Base-by-base conservation (phyloP, 1,284 basidiomycete species). In the Ganoderma resinaceum region DNA sequence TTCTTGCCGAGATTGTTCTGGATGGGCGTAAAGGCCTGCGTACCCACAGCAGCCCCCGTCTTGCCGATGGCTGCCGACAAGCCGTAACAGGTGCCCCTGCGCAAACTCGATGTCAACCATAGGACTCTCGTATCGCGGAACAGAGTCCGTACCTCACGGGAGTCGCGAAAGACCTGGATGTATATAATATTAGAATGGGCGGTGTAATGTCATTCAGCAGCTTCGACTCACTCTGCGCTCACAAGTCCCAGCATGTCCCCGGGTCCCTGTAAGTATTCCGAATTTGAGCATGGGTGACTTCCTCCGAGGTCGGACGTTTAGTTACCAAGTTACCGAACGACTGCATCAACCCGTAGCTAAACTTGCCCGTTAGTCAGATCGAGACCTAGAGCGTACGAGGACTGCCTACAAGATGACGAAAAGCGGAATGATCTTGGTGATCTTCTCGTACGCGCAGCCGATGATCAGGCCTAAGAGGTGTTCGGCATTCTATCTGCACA, bases 21-120 rank as follows among this genome's bases (percentile, higher is more conserved):
- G 70, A 94, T 93, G 3, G 91, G 91, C 4, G 89, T 91, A 78
- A 94, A 94, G 0, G 85, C 90, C 76, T 95, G 91, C 0, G 90
- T 92, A 3, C 93, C 93, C 65, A 94, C 75, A 20, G 91, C 93
- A 8, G 92, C 93, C 6, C 93, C 93, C 0, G 88, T 84, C 77
- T 95, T 95, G 6, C 92, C 92, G 8, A 93, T 79, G 0, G 91
- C 91, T 12, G 91, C 90, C 53, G 89, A 89, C 61, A 94, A 75
- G 5, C 91, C 91, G 72, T 91, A 92, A 75, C 88, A 89, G 5
- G 90, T 91, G 7, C 91, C 92, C 63, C 87, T 88, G 67, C 59
- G 40, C 64, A 59, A 66, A 55, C n/a, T 49, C 46, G 14, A 49
- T 57, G 33, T 49, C 62, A 63, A 29, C 35, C n/a, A 60, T 37